These are phyloP conservation scores for Sanghuangporus baumii DNA, from an alignment of 1,284 basidiomycete species.

Conservation along the genomic window DNA sequence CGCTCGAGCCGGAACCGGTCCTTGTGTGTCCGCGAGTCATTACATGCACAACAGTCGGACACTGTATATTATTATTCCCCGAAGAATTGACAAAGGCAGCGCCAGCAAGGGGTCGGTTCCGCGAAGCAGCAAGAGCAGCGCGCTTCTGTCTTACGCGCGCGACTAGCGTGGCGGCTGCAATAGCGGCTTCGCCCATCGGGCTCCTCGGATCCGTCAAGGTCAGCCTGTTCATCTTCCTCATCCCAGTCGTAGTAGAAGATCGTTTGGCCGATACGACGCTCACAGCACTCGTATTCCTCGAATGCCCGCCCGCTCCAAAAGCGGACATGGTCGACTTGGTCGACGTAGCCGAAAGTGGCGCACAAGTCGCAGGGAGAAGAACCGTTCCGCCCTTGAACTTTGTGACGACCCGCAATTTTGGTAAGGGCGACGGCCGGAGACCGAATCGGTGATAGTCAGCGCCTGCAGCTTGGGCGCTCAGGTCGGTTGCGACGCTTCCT, in stretches of 20 bases:
- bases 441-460: constrained; percentile 5
- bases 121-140: neutral
- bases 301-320: neutral
- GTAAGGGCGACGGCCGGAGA: constrained; percentile 2
- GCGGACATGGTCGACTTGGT: constrained; percentile 11
- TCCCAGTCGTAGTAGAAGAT: neutral
- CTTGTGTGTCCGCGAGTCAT: neutral
- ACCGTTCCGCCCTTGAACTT: constrained; percentile 12
- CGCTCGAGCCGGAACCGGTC: neutral
- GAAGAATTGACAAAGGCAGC: neutral
- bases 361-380: constrained; percentile 7
- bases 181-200: constrained; percentile 13
- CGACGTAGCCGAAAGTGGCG: constrained; percentile 11
- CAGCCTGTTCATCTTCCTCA: constrained; percentile 14
- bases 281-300: neutral
- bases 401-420: constrained; percentile 13
- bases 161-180: constrained; percentile 15
- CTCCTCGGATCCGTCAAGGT: constrained; percentile 15
- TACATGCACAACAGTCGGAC: neutral
- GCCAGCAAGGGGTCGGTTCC: neutral
- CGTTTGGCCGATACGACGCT: neutral
- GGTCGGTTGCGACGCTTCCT: constrained; percentile 4
- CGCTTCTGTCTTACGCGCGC: constrained; percentile 15
- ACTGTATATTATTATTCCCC: neutral
- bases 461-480: neutral